A percentile compares a stretch with the other conserved stretches of the same genome.
Conservation (phyloP, 208 protist genomes). For the Leptomonas seymouri region DNA sequence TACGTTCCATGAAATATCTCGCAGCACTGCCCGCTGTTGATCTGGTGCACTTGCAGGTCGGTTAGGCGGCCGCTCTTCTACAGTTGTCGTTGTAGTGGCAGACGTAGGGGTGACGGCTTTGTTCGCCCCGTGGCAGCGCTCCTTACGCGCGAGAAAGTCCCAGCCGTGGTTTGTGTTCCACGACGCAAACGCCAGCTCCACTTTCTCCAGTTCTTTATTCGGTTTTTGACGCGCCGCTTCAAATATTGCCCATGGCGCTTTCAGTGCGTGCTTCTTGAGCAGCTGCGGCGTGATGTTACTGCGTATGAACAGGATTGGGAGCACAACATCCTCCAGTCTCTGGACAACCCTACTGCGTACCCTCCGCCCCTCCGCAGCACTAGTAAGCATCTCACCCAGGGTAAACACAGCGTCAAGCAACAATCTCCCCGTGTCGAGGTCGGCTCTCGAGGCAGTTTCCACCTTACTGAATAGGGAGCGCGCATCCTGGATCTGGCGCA, state of each 20-base stretch:
- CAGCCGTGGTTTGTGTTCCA: conserved; percentile 38
- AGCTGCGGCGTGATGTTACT: conserved; percentile 30
- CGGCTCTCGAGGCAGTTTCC: background rate
- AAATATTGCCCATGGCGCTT: conserved; percentile 16
- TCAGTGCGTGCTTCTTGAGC: conserved; percentile 27
- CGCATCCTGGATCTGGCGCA: background rate
- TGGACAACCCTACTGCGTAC: conserved; percentile 16
- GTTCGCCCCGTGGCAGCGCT: background rate
- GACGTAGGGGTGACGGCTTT: background rate
- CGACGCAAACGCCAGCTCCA: conserved; percentile 14
- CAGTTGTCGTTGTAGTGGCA: background rate
- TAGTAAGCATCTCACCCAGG: conserved; percentile 27
- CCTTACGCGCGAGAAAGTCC: conserved; percentile 20
- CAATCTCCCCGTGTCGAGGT: conserved; percentile 21
- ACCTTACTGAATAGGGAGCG: background rate
- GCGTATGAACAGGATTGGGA: conserved; percentile 47
- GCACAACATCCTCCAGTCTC: conserved; percentile 38
- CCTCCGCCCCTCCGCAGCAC: conserved; percentile 1
- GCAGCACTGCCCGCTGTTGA: conserved; percentile 9
- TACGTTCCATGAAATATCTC: conserved; percentile 29
- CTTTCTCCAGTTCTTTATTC: conserved; percentile 7
- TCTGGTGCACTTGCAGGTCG: background rate
- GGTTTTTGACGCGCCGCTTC: background rate
- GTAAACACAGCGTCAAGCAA: conserved; percentile 33
- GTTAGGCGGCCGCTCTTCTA: background rate